These are phyloP conservation scores for Thozetella sp. DNA, from an alignment of 495 filamentous ascomycete genomes.

Conservation along the genomic window DNA sequence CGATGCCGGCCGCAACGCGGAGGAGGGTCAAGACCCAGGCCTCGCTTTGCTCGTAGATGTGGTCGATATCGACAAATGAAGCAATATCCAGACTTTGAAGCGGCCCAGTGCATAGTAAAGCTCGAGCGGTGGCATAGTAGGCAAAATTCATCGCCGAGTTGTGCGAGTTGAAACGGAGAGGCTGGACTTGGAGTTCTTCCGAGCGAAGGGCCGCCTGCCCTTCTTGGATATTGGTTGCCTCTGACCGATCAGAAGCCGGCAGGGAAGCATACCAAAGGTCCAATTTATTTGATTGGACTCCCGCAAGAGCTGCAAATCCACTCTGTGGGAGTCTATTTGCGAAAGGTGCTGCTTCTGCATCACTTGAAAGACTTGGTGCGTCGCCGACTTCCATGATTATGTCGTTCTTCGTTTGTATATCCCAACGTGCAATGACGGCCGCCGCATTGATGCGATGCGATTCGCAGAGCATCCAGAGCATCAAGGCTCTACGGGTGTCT, in stretches of 20 bases:
- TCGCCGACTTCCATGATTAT: background rate
- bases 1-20: conserved; percentile 19
- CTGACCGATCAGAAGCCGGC: background rate
- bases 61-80: background rate
- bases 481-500: conserved; percentile 6
- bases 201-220: background rate
- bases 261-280: background rate
- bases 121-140: conserved; percentile 25
- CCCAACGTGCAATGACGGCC: conserved; percentile 17
- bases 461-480: conserved; percentile 30
- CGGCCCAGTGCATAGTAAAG: conserved; percentile 26
- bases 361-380: background rate
- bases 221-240: background rate
- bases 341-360: background rate
- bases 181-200: background rate
- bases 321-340: background rate
- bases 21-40: conserved; percentile 20
- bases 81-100: conserved; percentile 1
- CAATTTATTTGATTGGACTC: background rate
- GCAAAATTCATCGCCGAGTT: conserved; percentile 29
- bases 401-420: background rate
- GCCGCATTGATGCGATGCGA: conserved; percentile 26
- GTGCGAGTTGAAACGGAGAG: conserved; percentile 20
- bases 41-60: conserved; percentile 13
- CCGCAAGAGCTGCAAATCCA: background rate